phyloP scores from a whole-genome alignment of 495 filamentous ascomycete species.

The Penicillium paradoxum region DNA sequence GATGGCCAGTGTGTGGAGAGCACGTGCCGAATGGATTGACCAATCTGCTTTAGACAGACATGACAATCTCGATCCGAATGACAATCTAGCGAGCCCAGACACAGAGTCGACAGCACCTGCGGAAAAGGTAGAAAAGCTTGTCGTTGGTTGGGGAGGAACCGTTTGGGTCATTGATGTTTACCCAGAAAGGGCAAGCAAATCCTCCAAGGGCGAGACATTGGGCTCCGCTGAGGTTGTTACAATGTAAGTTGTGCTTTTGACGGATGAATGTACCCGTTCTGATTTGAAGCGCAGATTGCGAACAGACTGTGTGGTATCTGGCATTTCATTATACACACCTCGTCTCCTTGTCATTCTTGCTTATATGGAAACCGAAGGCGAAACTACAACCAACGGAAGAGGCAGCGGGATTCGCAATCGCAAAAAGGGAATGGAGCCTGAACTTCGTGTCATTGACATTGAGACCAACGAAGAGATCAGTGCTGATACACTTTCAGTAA shows the following conservation, averaged over 20 bases:
- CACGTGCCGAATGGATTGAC: slow-evolving; percentile 86
- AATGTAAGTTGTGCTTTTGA: slow-evolving; percentile 56
- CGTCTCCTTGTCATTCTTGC: slow-evolving; percentile 85
- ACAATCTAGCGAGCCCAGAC: slow-evolving; percentile 19
- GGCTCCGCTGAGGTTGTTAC: slow-evolving; percentile 85
- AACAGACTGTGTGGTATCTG: slow-evolving; percentile 95
- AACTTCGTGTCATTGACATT: slow-evolving; percentile 85
- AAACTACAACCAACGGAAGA: slow-evolving; percentile 31
- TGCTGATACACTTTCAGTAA: slow-evolving; percentile 75
- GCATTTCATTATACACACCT: slow-evolving; percentile 93
- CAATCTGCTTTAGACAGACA: slow-evolving; percentile 64
- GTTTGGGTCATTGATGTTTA: slow-evolving; percentile 94
- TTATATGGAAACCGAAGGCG: slow-evolving; percentile 70
- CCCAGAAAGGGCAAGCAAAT: slow-evolving; percentile 67
- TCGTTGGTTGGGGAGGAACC: slow-evolving; percentile 92
- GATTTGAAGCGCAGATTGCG: slow-evolving; percentile 56
- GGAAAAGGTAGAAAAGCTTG: slow-evolving; percentile 63
- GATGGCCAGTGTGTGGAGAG: slow-evolving; percentile 92
- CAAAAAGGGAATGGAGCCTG: slow-evolving; percentile 73
- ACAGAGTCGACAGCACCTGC: slow-evolving; percentile 20
- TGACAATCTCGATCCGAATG: slow-evolving; percentile 47
- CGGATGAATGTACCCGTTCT: background rate
- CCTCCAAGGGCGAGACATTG: slow-evolving; percentile 63
- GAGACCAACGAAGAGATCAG: slow-evolving; percentile 73
- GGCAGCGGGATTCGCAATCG: slow-evolving; percentile 54